Evolutionary conservation across 2,329 filamentous ascomycete species (phyloP).

Genomic region (Rosellinia necatrix): DNA sequence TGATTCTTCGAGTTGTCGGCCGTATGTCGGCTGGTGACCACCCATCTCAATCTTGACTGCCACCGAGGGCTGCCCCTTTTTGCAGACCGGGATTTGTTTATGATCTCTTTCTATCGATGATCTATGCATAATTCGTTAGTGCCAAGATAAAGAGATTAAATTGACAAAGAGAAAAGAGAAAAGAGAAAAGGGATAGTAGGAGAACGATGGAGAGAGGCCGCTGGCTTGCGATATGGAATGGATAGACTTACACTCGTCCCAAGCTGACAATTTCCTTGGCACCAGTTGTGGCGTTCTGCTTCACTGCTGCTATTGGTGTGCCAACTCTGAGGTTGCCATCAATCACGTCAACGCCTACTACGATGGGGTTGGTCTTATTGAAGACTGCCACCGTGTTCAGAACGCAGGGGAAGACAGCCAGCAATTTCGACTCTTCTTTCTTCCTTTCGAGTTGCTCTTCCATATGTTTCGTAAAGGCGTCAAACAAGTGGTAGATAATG

Average conservation of each 20-base stretch:
- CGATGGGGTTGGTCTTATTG: slow-evolving; percentile 97
- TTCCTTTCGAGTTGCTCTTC: slow-evolving; percentile 82
- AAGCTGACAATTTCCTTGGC: slow-evolving; percentile 82
- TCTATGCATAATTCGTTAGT: slow-evolving; percentile 53
- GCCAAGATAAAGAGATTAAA: slow-evolving; percentile 1
- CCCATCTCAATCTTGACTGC: slow-evolving; percentile 97
- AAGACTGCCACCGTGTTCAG: slow-evolving; percentile 89
- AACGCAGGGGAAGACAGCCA: slow-evolving; percentile 96
- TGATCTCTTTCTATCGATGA: slow-evolving; percentile 96
- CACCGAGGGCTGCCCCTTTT: slow-evolving; percentile 95
- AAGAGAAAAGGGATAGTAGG: no score
- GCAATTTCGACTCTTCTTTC: slow-evolving; percentile 94
- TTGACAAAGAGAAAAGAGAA: no score
- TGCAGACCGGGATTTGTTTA: slow-evolving; percentile 90
- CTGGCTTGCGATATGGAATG: not conserved
- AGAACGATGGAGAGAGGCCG: no score
- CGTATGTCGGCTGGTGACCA: slow-evolving; percentile 88
- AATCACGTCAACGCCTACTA: slow-evolving; percentile 92
- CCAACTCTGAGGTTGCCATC: slow-evolving; percentile 86
- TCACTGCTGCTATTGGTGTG: slow-evolving; percentile 88
- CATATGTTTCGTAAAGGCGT: slow-evolving; percentile 96
- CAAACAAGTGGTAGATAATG: slow-evolving; percentile 98
- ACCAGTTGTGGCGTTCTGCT: slow-evolving; percentile 76
- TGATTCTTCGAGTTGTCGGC: slow-evolving; percentile 90
- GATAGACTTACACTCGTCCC: slow-evolving; percentile 83